Evolutionary conservation across 164 flowering plant genomes (phyloP).

Genomic region (Litsea cubeba): DNA sequence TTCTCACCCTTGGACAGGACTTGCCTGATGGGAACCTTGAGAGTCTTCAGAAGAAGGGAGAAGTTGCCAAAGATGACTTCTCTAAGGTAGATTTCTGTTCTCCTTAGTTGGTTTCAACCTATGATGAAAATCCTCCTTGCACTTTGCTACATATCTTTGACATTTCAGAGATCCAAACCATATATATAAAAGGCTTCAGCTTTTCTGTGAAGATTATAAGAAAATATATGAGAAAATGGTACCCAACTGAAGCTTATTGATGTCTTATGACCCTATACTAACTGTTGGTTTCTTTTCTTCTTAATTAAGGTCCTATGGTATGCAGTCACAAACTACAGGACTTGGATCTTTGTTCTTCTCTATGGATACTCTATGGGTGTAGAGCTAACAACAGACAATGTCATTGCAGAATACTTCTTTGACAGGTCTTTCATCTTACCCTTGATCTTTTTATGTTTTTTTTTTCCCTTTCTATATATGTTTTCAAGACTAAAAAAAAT

Average conservation of each 20-base stretch:
- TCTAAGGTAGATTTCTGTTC: conserved; percentile 36
- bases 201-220: too few species aligned
- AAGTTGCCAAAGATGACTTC: conserved; percentile 55
- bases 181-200: too few species aligned
- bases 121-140: too few species aligned
- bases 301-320: conserved; percentile 54
- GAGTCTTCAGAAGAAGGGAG: conserved; percentile 55
- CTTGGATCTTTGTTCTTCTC: conserved; percentile 68
- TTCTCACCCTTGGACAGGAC: conserved; percentile 71
- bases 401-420: conserved; percentile 68
- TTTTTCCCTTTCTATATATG: too few species aligned
- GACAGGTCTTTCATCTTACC: conserved; percentile 32
- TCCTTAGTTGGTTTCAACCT: too few species aligned
- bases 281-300: neutral
- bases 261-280: neutral
- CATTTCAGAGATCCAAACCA: too few species aligned
- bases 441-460: neutral
- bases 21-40: conserved; percentile 72
- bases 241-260: neutral
- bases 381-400: conserved; percentile 60
- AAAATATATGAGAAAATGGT: too few species aligned
- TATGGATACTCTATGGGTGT: conserved; percentile 83
- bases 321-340: conserved; percentile 67
- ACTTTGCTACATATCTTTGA: too few species aligned
- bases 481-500: neutral